Evolutionary conservation across 2,329 filamentous ascomycete genomes (phyloP), one percentile per base, ranked within the genome.

Genomic region (Xylariaceae sp.): DNA sequence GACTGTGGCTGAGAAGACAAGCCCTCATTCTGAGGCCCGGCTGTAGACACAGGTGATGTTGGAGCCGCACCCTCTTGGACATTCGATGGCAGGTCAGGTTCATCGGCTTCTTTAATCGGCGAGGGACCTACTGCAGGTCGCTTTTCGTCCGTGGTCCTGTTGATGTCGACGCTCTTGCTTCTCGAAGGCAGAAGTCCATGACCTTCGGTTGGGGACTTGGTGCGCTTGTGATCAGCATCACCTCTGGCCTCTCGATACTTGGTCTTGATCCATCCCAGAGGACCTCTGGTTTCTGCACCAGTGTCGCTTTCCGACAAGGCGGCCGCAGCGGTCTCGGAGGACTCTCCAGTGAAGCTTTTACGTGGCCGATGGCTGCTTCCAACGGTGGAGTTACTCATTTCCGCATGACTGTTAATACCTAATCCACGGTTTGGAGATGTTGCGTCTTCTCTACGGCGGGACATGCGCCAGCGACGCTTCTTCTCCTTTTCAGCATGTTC

Each of bases 381-480:
- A 42, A 90, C 72, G 0, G 86, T 88, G 39, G 81, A 85, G 18
- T 77, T 82, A 64, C 86, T 90, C 52, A 77, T 74, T 57, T 84
- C 82, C 1, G 84, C 84, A 48, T 80, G 77, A 9, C 76, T 73
- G 54, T 86, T 87, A 11, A 78, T 75, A 11, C 83, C 85, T n/a
- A 85, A 60, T 1, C 70, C 71, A 38, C 71, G 67, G 7, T 71
- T 64, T 46, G 77, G 66, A 51, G 73, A 60, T 19, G 74, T 66
- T 40, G 75, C 68, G 32, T 84, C 83, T 32, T 85, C 80, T 53
- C 78, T 83, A 47, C 77, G 77, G 17, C 84, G 84, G 15, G 89
- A 86, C 45, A 90, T 76, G 73, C 90, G 89, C 73, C 80, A 81
- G 27, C 86, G 82, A 50, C 78, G 82, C 62, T 85, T 87, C 68